Conservation (phyloP, 129 eudicot genomes). For the Centrapalus pauciflorus region DNA sequence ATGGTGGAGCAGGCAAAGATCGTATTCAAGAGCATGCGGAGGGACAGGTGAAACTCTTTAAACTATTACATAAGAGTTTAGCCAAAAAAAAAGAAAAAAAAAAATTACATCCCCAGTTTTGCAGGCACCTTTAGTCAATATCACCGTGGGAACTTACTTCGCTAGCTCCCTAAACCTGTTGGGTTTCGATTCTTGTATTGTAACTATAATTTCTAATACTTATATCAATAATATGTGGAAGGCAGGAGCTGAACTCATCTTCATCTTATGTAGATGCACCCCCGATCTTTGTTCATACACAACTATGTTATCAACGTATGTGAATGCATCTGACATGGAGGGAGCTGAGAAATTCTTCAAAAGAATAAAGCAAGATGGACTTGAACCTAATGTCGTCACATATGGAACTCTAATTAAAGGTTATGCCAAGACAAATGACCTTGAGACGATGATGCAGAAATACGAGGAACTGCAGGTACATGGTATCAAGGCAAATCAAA, state of each 20-base stretch:
- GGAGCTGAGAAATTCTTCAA: slow-evolving; percentile 89
- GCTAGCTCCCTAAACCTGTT: too few species aligned
- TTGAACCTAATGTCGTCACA: slow-evolving; percentile 67
- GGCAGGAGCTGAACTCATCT: background rate
- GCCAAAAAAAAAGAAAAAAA: background rate
- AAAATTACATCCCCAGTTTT: too few species aligned
- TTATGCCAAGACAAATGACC: slow-evolving; percentile 58
- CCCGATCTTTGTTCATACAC: slow-evolving; percentile 92
- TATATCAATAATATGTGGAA: background rate
- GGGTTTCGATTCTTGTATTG: background rate
- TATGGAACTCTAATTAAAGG: slow-evolving; percentile 89
- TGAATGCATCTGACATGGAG: slow-evolving; percentile 92
- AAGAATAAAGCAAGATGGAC: slow-evolving; percentile 69
- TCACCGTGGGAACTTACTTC: too few species aligned
- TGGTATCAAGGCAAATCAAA: slow-evolving; percentile 67
- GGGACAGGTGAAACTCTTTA: slow-evolving; percentile 62
- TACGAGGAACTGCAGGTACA: slow-evolving; percentile 62
- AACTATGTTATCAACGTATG: slow-evolving; percentile 84
- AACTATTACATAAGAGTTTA: background rate
- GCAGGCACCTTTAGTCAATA: too few species aligned
- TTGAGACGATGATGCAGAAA: slow-evolving; percentile 83
- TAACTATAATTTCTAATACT: background rate
- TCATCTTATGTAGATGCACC: slow-evolving; percentile 48
- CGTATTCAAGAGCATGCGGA: slow-evolving; percentile 95
- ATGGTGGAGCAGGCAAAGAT: slow-evolving; percentile 85